These are phyloP conservation scores for Crataegus laevigata DNA, from an alignment of 306 rosid genomes.

Conservation along the genomic window DNA sequence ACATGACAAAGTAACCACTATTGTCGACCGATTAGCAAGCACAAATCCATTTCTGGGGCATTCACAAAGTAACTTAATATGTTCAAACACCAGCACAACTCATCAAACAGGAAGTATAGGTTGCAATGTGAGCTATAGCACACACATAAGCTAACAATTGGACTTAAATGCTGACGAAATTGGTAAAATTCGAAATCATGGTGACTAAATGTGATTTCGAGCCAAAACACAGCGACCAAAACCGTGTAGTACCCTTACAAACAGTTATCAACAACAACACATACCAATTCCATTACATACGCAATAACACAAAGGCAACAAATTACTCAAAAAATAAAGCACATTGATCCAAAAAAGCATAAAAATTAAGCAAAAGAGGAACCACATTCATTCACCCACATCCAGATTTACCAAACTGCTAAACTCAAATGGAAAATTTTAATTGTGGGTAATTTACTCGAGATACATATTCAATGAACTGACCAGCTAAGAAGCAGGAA, in stretches of 20 bases:
- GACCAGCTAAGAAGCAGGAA: slow-evolving; percentile 89
- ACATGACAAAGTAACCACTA: neutral
- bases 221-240: neutral
- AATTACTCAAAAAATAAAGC: neutral
- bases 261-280: neutral
- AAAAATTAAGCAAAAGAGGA: neutral
- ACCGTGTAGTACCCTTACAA: neutral
- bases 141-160: neutral
- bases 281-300: neutral
- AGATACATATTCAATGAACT: neutral
- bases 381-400: neutral
- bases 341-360: neutral
- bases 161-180: neutral
- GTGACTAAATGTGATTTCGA: neutral
- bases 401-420: neutral
- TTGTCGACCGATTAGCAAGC: neutral
- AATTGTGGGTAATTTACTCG: neutral
- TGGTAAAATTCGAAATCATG: neutral
- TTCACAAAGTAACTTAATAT: neutral
- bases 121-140: neutral
- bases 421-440: neutral
- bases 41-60: neutral
- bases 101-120: neutral
- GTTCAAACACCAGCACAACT: neutral
- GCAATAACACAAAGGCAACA: neutral